These are phyloP conservation scores for Pseudogymnoascus sp. DNA, from an alignment of 2,329 filamentous ascomycete species.

Conservation along the genomic window DNA sequence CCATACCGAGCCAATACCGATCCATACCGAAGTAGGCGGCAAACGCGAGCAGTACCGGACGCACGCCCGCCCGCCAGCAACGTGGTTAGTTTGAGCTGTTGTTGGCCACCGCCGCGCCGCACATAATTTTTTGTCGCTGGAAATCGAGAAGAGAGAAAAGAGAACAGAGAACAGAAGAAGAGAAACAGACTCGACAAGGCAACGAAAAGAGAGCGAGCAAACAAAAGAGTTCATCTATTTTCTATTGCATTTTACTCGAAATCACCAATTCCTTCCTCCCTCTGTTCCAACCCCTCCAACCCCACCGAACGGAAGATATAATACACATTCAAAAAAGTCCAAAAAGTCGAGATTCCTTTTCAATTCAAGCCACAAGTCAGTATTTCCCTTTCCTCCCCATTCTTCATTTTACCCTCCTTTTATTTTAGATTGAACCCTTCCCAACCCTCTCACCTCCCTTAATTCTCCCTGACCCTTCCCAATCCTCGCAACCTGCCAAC, in stretches of 20 bases:
- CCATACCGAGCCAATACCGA: neutral
- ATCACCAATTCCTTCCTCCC: neutral
- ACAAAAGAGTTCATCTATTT: neutral
- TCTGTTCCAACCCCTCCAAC: neutral
- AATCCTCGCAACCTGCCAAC: neutral
- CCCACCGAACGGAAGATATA: neutral
- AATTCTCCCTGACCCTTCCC: neutral
- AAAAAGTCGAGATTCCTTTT: neutral
- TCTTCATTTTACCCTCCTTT: too few species aligned
- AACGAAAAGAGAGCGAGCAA: neutral
- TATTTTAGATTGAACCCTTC: neutral
- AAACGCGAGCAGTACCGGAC: neutral
- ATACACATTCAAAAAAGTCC: neutral
- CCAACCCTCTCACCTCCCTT: neutral
- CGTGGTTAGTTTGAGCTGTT: neutral
- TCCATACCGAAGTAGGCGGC: neutral
- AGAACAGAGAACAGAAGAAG: neutral
- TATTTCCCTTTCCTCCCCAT: neutral
- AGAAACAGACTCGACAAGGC: neutral
- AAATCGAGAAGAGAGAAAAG: neutral
- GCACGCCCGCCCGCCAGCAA: neutral
- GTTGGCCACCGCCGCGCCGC: neutral
- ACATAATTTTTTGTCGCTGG: neutral
- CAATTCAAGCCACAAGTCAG: neutral
- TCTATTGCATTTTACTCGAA: neutral